Evolutionary conservation across 768 basidiomycete genomes (phyloP), one percentile per base, ranked within the genome.

Genomic region (Termitomyces sp.): DNA sequence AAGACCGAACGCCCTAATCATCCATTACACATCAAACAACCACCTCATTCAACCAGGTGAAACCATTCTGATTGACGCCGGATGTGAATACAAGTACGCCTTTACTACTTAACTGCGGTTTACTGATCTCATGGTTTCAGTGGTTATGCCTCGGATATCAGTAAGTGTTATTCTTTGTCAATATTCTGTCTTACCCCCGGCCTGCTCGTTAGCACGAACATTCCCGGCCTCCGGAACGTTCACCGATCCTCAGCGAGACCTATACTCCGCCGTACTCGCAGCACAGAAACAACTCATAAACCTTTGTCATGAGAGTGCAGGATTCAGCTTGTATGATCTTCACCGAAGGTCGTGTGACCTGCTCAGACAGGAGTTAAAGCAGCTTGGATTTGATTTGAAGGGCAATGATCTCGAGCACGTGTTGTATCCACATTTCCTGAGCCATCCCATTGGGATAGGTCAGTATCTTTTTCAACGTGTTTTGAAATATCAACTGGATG

Each of bases 1-100:
- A 39, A 95, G 93, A 29, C 79, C 89, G 2, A 97, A 98, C 66
- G 86, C 92, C 8, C 78, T 97, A 1, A 87, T 91, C 42, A 94
- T 99, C 59, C 97, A 99, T 65, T 98, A 98, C 68, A 96, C 94
- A 0, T 80, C 87, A 18, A 98, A 98, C 69, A 87, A 96, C 68
- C 90, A 91, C 57, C 64, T 89, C 20, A 71, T 95, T 9, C 75
- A 78, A 41, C 72, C 83, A 1, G 83, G 78, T 20, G 94, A 98
- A 63, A 75, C 92, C 63, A 76, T 97, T 16, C 78, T 97, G 13
- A 83, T 98, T 53, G 94, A 98, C 61, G 94, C 94, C 2, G 94
- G 92, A 44, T 94, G 94, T 65, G 94, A 96, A 78, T 90, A 84
- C 74, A 89, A 92, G 92, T 92, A 53, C 55, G 82, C 68, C 32